These are phyloP conservation scores for Backusella circina DNA, from an alignment of 192 early-diverging fungal species.

Conservation along the genomic window DNA sequence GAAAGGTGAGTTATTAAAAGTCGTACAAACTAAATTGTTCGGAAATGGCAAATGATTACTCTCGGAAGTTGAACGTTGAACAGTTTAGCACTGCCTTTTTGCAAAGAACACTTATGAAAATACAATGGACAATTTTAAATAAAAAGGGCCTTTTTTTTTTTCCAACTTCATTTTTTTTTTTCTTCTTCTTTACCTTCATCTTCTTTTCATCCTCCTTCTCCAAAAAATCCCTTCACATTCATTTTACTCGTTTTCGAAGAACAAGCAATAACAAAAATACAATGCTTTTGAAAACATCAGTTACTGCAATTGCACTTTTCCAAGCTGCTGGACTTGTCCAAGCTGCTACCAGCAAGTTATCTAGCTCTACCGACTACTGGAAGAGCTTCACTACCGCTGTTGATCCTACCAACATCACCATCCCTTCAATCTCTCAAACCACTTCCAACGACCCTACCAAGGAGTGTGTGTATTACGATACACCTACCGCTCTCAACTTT, in stretches of 20 bases:
- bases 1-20: neutral
- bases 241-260: constrained; percentile 10
- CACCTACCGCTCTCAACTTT: constrained; percentile 4
- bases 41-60: constrained; percentile 8
- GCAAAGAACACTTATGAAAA: neutral
- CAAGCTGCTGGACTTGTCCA: constrained; percentile 13
- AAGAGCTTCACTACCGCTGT: constrained; percentile 13
- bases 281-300: constrained; percentile 30
- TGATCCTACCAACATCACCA: constrained; percentile 29
- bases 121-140: neutral
- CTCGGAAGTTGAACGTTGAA: neutral
- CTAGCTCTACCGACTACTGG: constrained; percentile 3
- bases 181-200: neutral
- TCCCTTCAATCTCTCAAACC: constrained; percentile 30
- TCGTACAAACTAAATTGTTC: constrained; percentile 6
- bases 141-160: neutral
- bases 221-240: constrained; percentile 1
- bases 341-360: neutral
- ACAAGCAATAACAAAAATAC: neutral
- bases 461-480: constrained; percentile 21
- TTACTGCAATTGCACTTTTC: constrained; percentile 15
- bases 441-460: constrained; percentile 22
- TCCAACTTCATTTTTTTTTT: too few species aligned
- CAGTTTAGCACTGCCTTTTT: neutral
- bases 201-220: neutral